These are phyloP conservation scores for Amaranthus cruentus DNA, from an alignment of 148 eudicot species.

Conservation along the genomic window DNA sequence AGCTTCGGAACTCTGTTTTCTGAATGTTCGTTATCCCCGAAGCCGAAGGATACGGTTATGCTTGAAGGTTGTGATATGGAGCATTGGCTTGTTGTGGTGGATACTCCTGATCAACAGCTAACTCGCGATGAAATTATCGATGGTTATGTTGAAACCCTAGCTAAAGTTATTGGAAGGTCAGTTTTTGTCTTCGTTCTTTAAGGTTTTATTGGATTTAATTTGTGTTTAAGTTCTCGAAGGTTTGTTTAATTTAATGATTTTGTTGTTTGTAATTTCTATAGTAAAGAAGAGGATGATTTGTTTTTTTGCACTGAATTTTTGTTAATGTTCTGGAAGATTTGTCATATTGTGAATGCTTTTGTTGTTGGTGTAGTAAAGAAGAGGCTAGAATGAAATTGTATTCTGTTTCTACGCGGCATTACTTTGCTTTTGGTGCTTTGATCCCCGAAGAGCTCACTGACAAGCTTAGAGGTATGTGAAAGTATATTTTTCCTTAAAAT, in stretches of 20 bases:
- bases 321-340: neutral
- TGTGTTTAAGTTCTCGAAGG: neutral
- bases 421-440: slow-evolving; percentile 58
- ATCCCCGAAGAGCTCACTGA: slow-evolving; percentile 38
- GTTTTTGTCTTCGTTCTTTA: neutral
- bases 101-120: slow-evolving; percentile 16
- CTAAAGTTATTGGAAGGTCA: slow-evolving; percentile 11
- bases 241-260: neutral
- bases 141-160: slow-evolving; percentile 24
- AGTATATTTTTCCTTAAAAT: neutral
- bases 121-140: slow-evolving; percentile 24
- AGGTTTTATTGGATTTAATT: neutral
- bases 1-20: slow-evolving; percentile 14
- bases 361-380: slow-evolving; percentile 38
- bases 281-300: slow-evolving; percentile 43
- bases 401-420: slow-evolving; percentile 65
- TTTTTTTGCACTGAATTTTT: neutral
- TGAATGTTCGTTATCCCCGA: neutral
- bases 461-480: slow-evolving; percentile 45
- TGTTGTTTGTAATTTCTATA: slow-evolving; percentile 9
- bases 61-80: slow-evolving; percentile 20
- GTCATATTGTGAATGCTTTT: neutral
- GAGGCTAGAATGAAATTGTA: slow-evolving; percentile 69
- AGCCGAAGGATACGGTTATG: slow-evolving; percentile 17
- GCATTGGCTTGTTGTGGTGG: slow-evolving; percentile 25